Base-by-base conservation (phyloP, 768 basidiomycete species). In the Megacollybia marginata region DNA sequence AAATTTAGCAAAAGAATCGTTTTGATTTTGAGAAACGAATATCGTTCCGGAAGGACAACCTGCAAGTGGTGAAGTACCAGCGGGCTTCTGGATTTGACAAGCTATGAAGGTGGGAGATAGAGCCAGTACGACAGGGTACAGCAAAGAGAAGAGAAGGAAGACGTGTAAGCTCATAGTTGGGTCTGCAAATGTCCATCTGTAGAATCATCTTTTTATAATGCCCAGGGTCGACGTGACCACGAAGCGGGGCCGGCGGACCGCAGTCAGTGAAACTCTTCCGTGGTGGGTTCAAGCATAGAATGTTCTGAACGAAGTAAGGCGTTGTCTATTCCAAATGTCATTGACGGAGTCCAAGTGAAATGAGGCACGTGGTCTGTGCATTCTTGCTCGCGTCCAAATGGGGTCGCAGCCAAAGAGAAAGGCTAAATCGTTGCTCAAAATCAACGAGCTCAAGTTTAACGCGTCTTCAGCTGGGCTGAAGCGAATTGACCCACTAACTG, bases 21-120 rank as follows among this genome's bases (percentile, higher is more conserved):
- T 73, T 32, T 60, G 51, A 36, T 72, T 57, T 40, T 64, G 60
- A 1, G 80, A 82, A 18, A 85, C 82, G 50, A 74, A 83, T 4
- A 85, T 62, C 0, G 82, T 84, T 9, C 77, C 79, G 6, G 52
- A n/a, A 0, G 79, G 79, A 57, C 83, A 85, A 9, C 77, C 79
- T 1, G 48, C 15, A 10, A 82, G 62, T 13, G 81, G 74, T 4
- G 76, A 75, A 4, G 59, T 43, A 0, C 60, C 57, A 0, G 51
- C 44, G 2, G 73, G 58, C 51, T 81, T 82, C 56, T 75, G 66
- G 20, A 75, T 55, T 55, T 84, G 82, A 55, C 82, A 84, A 4
- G 63, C 35, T 15, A 71, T 46, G 54, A 75, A 77, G 13, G 59
- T 48, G 0, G 78, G 71, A 2, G 82, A 82, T 36, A 80, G 66